Base-by-base conservation (phyloP, 108 stramenopile genomes). In the Nitzschia inconspicua region DNA sequence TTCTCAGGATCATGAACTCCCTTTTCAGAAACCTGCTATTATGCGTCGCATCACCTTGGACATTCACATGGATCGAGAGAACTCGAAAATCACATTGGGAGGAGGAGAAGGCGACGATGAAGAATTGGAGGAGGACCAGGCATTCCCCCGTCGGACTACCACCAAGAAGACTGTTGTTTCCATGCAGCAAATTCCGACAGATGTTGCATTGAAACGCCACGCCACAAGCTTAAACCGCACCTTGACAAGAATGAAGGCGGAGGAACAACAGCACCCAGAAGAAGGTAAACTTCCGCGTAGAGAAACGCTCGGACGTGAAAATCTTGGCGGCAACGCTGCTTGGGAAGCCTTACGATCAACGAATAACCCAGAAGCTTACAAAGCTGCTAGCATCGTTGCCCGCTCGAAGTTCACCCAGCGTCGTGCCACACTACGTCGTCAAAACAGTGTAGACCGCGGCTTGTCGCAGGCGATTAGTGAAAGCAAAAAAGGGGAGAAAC, bases 11-110 rank as follows among this genome's bases (percentile, higher is more conserved):
- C 42, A 60, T 32, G 35, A 27, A 13, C 28, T 68, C 49, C 66
- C 66, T 29, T 39, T 68, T 39, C 66, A 68, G 41, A 51, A 48
- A 35, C 48, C 44, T 20, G 66, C 46, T 11, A 52, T 53, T 27
- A 48, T 60, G 40, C 42, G 60, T n/a, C 66, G 60, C 2, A 61
- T 68, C 60, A 60, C 44, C 3, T 30, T 60, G 43, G 66, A 68
- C 14, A 68, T 68, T 32, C 60, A 48, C 20, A 52, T 59, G 60
- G 66, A 68, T 30, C 23, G 29, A 16, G 60, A 48, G n/a, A n/a
- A 27, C 1, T 11, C 50, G 19, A 51, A 53, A 49, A 39, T 49
- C 9, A 25, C 59, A 10, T 49, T 60, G 10, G n/a, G 4, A 1
- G 48, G 6, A 2, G 53, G 20, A 6, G 30, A 52, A 8, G 30